Percentiles rank a stretch among this genome's conserved stretches.
Conservation (phyloP, 2,329 filamentous ascomycete species). For the Sclerotiophoma versabilis region DNA sequence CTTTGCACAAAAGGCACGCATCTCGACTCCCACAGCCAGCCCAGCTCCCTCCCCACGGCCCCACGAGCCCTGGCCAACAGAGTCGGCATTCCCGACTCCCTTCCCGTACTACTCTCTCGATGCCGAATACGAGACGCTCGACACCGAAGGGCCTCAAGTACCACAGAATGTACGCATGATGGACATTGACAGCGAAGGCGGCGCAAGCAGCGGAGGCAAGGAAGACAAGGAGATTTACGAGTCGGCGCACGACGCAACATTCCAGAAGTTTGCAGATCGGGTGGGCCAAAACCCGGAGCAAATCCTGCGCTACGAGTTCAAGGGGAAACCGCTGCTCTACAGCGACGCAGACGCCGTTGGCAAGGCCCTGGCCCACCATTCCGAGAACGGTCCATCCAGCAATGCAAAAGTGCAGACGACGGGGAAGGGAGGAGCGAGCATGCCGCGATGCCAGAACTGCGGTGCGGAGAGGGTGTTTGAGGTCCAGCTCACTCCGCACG, state of each 20-base stretch:
- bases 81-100: slow-evolving; percentile 68
- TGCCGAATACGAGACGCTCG: slow-evolving; percentile 89
- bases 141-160: slow-evolving; percentile 59
- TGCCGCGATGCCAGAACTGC: slow-evolving; percentile 81
- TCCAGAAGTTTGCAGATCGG: slow-evolving; percentile 61
- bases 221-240: slow-evolving; percentile 59
- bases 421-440: slow-evolving; percentile 48
- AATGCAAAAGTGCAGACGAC: slow-evolving; percentile 40
- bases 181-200: slow-evolving; percentile 46
- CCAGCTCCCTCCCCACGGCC: slow-evolving; percentile 20
- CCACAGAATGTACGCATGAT: slow-evolving; percentile 56
- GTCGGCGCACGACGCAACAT: slow-evolving; percentile 57
- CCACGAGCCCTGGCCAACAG: slow-evolving; percentile 77
- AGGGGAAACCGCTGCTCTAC: slow-evolving; percentile 71
- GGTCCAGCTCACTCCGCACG: slow-evolving; percentile 88
- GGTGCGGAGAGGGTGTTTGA: slow-evolving; percentile 81
- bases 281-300: slow-evolving; percentile 60
- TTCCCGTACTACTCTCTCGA: slow-evolving; percentile 83
- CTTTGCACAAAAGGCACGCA: slow-evolving; percentile 73
- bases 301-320: slow-evolving; percentile 59
- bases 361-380: slow-evolving; percentile 60
- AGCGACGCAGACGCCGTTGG: slow-evolving; percentile 78
- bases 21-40: slow-evolving; percentile 53
- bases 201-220: slow-evolving; percentile 43
- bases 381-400: slow-evolving; percentile 35